Conservation (phyloP, 2,329 filamentous ascomycete species). For the Xylariaceae sp. region DNA sequence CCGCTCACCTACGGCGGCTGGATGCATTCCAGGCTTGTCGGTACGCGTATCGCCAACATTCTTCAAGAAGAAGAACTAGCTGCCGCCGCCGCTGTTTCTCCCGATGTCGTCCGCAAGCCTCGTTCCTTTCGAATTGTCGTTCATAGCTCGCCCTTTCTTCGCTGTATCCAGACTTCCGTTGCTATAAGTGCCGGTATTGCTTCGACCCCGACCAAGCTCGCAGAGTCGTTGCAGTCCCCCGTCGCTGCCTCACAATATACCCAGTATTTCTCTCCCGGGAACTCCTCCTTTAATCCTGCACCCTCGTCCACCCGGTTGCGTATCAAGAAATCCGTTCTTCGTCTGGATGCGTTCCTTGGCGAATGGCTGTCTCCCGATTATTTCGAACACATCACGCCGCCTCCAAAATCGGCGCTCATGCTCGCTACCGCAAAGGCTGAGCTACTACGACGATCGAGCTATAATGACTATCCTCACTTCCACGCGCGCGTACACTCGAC, state of each 20-base stretch:
- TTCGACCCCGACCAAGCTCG: constrained; percentile 43
- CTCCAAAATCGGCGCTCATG: constrained; percentile 82
- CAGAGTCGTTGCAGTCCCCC: constrained; percentile 26
- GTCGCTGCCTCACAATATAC: constrained; percentile 19
- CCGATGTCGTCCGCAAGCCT: constrained; percentile 41
- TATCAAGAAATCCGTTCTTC: constrained; percentile 58
- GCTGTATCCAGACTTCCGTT: constrained; percentile 88
- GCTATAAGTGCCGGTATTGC: constrained; percentile 82
- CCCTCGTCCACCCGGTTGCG: constrained; percentile 19
- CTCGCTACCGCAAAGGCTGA: constrained; percentile 83
- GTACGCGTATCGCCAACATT: constrained; percentile 75
- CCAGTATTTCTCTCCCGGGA: constrained; percentile 21
- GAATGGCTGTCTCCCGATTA: constrained; percentile 95
- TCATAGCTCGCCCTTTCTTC: constrained; percentile 87
- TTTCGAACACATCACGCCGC: constrained; percentile 85
- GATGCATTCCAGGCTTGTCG: constrained; percentile 77
- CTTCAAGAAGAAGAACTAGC: constrained; percentile 43
- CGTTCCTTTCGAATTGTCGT: constrained; percentile 73
- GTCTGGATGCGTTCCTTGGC: constrained; percentile 86
- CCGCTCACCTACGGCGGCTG: constrained; percentile 93
- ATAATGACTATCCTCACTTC: constrained; percentile 44
- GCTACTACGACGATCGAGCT: constrained; percentile 70
- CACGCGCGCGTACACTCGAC: constrained; percentile 26
- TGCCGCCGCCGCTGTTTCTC: constrained; percentile 25
- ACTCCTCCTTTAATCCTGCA: constrained; percentile 13